Percentiles rank a stretch among this genome's conserved stretches.
Conservation (phyloP, 1,284 basidiomycete species). For the Abortiporus biennis region DNA sequence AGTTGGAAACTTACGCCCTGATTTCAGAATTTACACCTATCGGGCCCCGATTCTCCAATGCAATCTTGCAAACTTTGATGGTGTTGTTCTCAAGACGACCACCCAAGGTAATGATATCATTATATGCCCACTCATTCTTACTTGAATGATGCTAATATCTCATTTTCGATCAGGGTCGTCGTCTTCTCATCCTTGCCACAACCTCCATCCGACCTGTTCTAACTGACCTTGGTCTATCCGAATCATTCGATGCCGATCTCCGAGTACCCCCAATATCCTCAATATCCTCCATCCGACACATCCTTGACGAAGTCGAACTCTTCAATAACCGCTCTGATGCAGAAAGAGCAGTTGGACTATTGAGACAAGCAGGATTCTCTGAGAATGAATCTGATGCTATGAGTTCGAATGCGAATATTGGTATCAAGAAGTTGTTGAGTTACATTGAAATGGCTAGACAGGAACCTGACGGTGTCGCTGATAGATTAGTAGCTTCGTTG, state of each 20-base stretch:
- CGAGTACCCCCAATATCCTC: constrained; percentile 80
- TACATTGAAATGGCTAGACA: constrained; percentile 96
- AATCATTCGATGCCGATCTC: constrained; percentile 88
- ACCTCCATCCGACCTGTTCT: constrained; percentile 87
- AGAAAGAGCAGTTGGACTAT: constrained; percentile 55
- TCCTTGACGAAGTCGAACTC: constrained; percentile 81
- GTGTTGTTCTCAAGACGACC: constrained; percentile 89
- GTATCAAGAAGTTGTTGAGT: constrained; percentile 91
- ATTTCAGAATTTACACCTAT: constrained; percentile 92
- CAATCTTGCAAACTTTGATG: constrained; percentile 87
- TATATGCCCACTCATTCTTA: neutral
- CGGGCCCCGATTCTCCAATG: constrained; percentile 93
- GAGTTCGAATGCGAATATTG: constrained; percentile 62
- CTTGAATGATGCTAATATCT: neutral
- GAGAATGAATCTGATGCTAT: constrained; percentile 21
- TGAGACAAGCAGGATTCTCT: constrained; percentile 75
- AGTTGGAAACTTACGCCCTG: constrained; percentile 1
- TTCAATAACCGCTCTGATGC: constrained; percentile 63
- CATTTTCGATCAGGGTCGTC: constrained; percentile 63
- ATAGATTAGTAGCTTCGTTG: constrained; percentile 66
- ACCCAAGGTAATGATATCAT: constrained; percentile 65
- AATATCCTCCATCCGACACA: constrained; percentile 68
- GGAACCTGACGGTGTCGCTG: constrained; percentile 78
- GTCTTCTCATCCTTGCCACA: constrained; percentile 90
- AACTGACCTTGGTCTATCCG: constrained; percentile 84